These are phyloP conservation scores for Calophaca sinica DNA, from an alignment of 306 rosid genomes.

Conservation along the genomic window DNA sequence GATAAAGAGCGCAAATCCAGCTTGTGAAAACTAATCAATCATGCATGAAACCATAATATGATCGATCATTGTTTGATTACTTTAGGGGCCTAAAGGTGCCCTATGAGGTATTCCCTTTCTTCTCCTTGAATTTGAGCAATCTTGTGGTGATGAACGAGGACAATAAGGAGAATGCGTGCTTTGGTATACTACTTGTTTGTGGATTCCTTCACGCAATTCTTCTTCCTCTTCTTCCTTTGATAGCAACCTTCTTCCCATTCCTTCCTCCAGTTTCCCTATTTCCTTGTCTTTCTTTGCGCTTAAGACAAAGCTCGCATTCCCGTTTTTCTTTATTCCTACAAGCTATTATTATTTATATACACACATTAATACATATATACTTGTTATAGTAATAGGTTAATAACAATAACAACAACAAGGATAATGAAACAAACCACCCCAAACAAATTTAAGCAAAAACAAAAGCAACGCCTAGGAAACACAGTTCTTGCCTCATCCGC, in stretches of 20 bases:
- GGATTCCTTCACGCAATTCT: slow-evolving; percentile 57
- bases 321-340: slow-evolving; percentile 59
- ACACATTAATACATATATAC: background rate
- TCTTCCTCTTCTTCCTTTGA: slow-evolving; percentile 55
- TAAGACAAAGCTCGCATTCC: slow-evolving; percentile 54
- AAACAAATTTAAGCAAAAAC: background rate
- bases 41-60: slow-evolving; percentile 9
- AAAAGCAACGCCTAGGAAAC: background rate
- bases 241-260: slow-evolving; percentile 49
- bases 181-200: slow-evolving; percentile 51
- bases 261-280: slow-evolving; percentile 54
- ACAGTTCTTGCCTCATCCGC: background rate
- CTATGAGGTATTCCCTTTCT: slow-evolving; percentile 78
- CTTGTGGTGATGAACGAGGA: slow-evolving; percentile 24
- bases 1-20: slow-evolving; percentile 39
- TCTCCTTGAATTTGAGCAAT: slow-evolving; percentile 68
- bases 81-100: slow-evolving; percentile 67
- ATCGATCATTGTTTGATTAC: too few species aligned
- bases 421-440: background rate
- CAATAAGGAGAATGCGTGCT: slow-evolving; percentile 47
- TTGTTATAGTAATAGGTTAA: background rate
- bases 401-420: background rate
- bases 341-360: slow-evolving; percentile 43
- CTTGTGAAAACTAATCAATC: slow-evolving; percentile 39
- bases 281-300: slow-evolving; percentile 58